Evolutionary conservation across 2,329 filamentous ascomycete genomes (phyloP), one percentile per base, ranked within the genome.

Genomic region (Penicillium nordicum): DNA sequence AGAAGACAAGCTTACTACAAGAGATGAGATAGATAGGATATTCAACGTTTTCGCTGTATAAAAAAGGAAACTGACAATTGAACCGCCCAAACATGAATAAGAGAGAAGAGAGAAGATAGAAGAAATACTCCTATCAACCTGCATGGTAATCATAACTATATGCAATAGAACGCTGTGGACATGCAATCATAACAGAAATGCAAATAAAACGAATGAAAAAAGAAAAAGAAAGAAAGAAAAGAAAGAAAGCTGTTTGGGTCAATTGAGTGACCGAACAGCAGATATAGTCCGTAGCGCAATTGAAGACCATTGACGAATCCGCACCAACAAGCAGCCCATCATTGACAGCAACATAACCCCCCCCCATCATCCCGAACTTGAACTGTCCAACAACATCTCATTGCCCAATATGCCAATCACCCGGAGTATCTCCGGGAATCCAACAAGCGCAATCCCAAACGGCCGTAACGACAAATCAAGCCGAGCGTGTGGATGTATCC

Each of bases 121-220:
- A 18, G 18, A 37, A 36, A 54, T 49, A 30, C 37, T 38, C 44
- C 21, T 37, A 46, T 46, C 9, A n/a, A 23, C 50, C 50, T 29
- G 37, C n/a, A n/a, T 43, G 41, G 37, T 21, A 51, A 50, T 36
- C 48, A 57, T 44, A 27, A 44, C 18, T 38, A 43, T 50, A 59
- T 54, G 52, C 52, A 54, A 54, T 30, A 29, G 32, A 42, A 53
- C 43, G 50, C 51, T 57, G 30, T 55, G 27, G 23, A 45, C 23
- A 51, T 51, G 27, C 44, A 42, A 56, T 47, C n/a, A 43, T 50
- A 29, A 53, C 32, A 41, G 42, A 49, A 27, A 48, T 49, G 51
- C 34, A 27, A 52, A 51, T 38, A 50, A 48, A 53, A 37, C 25
- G 37, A 32, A 45, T 40, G 36, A 49, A 29, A 6, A 43, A 23